Base-by-base conservation (phyloP, 129 eudicot species). In the Artemisia tridentata region DNA sequence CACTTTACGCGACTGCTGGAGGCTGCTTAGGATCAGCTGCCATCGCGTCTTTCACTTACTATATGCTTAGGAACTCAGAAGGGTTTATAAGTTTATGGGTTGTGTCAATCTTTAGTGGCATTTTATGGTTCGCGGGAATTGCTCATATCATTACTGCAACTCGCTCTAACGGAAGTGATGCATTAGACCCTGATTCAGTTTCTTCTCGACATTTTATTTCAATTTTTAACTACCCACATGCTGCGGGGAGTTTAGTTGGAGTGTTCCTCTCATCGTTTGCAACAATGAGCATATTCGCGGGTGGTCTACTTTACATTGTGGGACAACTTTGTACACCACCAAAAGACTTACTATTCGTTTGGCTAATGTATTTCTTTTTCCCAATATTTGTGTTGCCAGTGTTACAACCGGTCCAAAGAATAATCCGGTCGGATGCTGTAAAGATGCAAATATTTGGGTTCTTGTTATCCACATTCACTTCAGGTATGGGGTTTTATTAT, bases 381-480 rank as follows among this genome's bases (percentile, higher is more conserved):
- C 95, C 96, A 18, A 54, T 81, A 15, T 13, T 90, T 0, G 81
- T 86, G 19, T 81, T 90, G 31, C 95, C 96, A 13, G n/a, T 84
- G 1, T 43, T 85, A 43, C 95, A 86, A 43, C 91, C 90, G 0
- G 27, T 90, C 13, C 93, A 87, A 48, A 86, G 77, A 25, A 15
- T 80, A 17, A 84, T 90, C 56, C 87, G 80, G 45, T 81, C 88
- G 0, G 96, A 90, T 46, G 96, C 96, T 1, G 91, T 86, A 17
- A 90, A 83, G 67, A 90, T 90, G 96, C 95, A 90, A 75, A 67
- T 90, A 19, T 81, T 90, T 8, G 96, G 96, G 27, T 85, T 84
- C 45, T 60, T 87, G 34, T 53, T 90, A 9, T 63, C 96, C 0
- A 74, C 79, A 27, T 13, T 84, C 1, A 75, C 88, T 3, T 80